Percentiles rank a stretch among this genome's conserved stretches.
phyloP scores from a whole-genome alignment of 345 rosid species.

The Citrus mangshanensis region DNA sequence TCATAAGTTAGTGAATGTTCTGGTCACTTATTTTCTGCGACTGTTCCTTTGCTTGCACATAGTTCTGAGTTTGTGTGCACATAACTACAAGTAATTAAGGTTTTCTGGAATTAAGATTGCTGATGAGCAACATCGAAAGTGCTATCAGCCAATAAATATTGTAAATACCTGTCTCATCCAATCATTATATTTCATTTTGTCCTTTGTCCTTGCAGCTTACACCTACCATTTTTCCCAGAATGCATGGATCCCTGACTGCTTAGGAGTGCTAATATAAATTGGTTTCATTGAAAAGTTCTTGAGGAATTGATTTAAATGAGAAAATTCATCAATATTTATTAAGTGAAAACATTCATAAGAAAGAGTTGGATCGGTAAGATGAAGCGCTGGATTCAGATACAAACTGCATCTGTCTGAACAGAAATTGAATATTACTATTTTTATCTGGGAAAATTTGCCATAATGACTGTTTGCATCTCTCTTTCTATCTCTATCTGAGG shows the following conservation, averaged over 20 bases:
- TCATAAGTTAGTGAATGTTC: slow-evolving; percentile 9
- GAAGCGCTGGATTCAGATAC: neutral
- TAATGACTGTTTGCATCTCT: neutral
- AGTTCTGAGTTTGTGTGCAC: neutral
- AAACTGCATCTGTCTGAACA: neutral
- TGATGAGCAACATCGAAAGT: neutral
- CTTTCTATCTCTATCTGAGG: neutral
- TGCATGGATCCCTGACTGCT: neutral
- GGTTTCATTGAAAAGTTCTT: neutral
- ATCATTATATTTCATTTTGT: slow-evolving; percentile 1
- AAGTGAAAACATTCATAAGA: neutral
- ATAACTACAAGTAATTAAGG: neutral
- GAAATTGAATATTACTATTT: neutral
- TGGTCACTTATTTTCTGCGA: slow-evolving; percentile 1
- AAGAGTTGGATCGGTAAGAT: neutral
- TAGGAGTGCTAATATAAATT: neutral
- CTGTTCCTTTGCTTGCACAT: neutral
- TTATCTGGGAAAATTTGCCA: neutral
- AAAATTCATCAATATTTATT: neutral
- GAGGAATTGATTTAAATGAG: neutral
- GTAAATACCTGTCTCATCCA: neutral
- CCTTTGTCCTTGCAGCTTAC: slow-evolving; percentile 1
- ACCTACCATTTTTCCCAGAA: neutral
- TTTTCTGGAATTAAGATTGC: neutral
- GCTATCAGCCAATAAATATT: neutral